A percentile compares a stretch with the other conserved stretches of the same genome.
Evolutionary conservation across 2,329 filamentous ascomycete genomes (phyloP).

Genomic region (Coniochaeta ligniaria): DNA sequence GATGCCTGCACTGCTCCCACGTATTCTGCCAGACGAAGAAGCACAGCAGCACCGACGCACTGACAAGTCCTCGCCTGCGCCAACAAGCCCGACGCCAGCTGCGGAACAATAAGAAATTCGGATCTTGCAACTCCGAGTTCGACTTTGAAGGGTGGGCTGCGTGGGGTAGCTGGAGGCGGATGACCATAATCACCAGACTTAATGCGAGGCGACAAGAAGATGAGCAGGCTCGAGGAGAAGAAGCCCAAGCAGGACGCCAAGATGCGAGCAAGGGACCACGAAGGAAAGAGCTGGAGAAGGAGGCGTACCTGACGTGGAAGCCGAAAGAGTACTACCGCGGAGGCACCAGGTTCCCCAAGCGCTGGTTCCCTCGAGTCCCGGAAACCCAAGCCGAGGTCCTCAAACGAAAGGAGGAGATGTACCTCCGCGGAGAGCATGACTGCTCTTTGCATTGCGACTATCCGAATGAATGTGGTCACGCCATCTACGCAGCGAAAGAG

Average conservation of each 20-base stretch:
- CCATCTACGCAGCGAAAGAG: constrained; percentile 7
- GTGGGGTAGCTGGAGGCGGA: constrained; percentile 21
- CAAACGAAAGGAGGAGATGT: constrained; percentile 8
- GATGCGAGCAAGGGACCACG: neutral
- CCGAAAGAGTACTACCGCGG: neutral
- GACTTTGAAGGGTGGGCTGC: constrained; percentile 24
- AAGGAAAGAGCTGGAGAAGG: neutral
- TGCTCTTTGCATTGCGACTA: constrained; percentile 20
- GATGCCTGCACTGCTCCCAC: constrained; percentile 31
- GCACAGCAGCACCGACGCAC: constrained; percentile 6
- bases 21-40: constrained; percentile 18
- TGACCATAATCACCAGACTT: neutral
- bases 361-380: neutral
- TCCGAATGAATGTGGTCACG: constrained; percentile 17
- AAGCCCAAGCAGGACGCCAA: neutral
- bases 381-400: neutral
- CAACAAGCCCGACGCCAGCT: constrained; percentile 2
- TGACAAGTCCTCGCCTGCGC: constrained; percentile 2
- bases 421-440: constrained; percentile 10
- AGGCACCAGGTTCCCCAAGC: neutral
- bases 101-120: constrained; percentile 1
- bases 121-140: constrained; percentile 20
- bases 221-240: neutral
- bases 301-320: constrained; percentile 5
- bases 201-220: neutral